A percentile compares a stretch with the other conserved stretches of the same genome.
Conservation (phyloP, 148 eudicot species). For the Nepenthes mirabilis region DNA sequence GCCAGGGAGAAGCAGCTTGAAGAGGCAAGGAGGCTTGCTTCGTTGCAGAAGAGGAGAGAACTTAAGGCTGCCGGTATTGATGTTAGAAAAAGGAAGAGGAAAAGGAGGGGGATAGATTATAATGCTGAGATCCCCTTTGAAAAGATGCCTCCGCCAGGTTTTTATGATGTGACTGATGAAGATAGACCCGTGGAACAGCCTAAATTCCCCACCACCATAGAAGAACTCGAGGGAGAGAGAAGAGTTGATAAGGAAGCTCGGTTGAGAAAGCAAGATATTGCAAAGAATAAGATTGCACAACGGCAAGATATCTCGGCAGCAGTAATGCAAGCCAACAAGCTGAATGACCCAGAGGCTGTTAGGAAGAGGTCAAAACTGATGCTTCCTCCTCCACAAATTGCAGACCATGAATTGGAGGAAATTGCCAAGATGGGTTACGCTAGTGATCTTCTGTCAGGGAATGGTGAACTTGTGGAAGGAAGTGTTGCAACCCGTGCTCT, state of each 20-base stretch:
- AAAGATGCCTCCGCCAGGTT: slow-evolving; percentile 93
- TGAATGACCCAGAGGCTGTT: slow-evolving; percentile 91
- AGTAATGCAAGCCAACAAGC: slow-evolving; percentile 92
- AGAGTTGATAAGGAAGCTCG: slow-evolving; percentile 90
- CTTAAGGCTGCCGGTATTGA: slow-evolving; percentile 98
- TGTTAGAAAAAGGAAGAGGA: slow-evolving; percentile 74
- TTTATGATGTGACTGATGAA: slow-evolving; percentile 76
- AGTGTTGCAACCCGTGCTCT: slow-evolving; percentile 96
- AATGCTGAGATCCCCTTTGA: slow-evolving; percentile 98
- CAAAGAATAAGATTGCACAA: slow-evolving; percentile 83
- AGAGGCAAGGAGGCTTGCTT: slow-evolving; percentile 99
- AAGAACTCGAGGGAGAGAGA: slow-evolving; percentile 94
- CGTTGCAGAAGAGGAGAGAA: slow-evolving; percentile 95
- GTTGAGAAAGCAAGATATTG: slow-evolving; percentile 82
- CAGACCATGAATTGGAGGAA: slow-evolving; percentile 89
- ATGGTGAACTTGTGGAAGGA: slow-evolving; percentile 76
- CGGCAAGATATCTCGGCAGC: slow-evolving; percentile 94
- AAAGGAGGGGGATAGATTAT: slow-evolving; percentile 88
- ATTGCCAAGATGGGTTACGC: slow-evolving; percentile 87
- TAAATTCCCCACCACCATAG: slow-evolving; percentile 84
- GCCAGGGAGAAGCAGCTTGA: slow-evolving; percentile 99
- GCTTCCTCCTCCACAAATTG: slow-evolving; percentile 95
- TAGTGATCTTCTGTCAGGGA: slow-evolving; percentile 57
- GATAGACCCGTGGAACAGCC: slow-evolving; percentile 69
- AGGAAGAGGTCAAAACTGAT: slow-evolving; percentile 81